Evolutionary conservation across 2,329 filamentous ascomycete genomes (phyloP), one percentile per base, ranked within the genome.

Genomic region (Pseudogymnoascus pannorum): DNA sequence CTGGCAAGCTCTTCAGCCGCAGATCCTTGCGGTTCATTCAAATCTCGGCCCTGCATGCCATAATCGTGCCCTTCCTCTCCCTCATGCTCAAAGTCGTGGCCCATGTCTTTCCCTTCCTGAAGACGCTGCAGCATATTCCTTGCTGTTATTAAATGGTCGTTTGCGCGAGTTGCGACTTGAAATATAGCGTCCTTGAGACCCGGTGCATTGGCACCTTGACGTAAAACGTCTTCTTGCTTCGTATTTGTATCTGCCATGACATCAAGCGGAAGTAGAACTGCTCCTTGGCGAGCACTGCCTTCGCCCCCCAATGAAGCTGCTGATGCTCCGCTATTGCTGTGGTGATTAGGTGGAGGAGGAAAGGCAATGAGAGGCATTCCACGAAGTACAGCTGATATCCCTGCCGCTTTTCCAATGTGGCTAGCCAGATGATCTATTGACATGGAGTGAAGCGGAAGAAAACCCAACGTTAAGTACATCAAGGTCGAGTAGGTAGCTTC

Each of bases 401-500:
- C 94, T 57, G 86, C 88, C 0, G 94, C 92, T 72, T 99, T 99
- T 59, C 94, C 94, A 62, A 97, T 89, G 73, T 99, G 94, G 60
- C 90, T 95, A 7, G 93, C 93, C 16, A 99, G 79, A 75, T 99
- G 94, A 70, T 99, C 94, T 42, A 92, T 85, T 22, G 92, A 88
- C 69, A 96, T 81, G 1, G 90, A 95, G 8, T 86, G 84, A 69
- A 97, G 79, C 0, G 91, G 89, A 61, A 97, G 76, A 5, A 88
- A 81, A 16, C 91, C 91, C 36, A 97, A 77, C 0, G 89, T 93
- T 64, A 95, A 81, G 73, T 99, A 99, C 75, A 96, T 85, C 48
- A 97, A 79, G 0, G 91, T 96, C 16, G 92, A 92, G 75, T 97
- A 97, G 1, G 94, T 97, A 68, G 92, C 92, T 75, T 99, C 94